These are phyloP conservation scores for Hysterangium stoloniferum DNA, from an alignment of 768 basidiomycete genomes.

Conservation along the genomic window DNA sequence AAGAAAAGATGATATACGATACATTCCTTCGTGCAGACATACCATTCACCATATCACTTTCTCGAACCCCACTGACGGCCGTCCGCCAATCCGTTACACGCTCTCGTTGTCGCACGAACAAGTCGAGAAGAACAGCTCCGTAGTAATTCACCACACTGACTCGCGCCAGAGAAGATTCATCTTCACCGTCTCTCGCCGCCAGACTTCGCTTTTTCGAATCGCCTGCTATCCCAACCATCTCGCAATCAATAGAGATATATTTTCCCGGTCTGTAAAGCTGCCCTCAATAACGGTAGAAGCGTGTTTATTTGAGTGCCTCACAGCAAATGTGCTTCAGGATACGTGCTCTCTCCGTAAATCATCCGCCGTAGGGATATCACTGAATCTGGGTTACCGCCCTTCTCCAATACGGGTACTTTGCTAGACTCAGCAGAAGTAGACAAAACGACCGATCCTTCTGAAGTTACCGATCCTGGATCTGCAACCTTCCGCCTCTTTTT, in stretches of 20 bases:
- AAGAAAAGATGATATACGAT: neutral
- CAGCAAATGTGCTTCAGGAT: neutral
- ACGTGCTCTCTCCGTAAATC: conserved; percentile 18
- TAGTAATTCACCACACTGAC: conserved; percentile 87
- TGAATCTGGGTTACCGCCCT: neutral
- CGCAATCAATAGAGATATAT: conserved; percentile 86
- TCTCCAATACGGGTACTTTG: conserved; percentile 10
- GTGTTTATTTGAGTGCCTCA: conserved; percentile 5
- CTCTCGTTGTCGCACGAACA: conserved; percentile 80
- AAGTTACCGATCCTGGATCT: neutral
- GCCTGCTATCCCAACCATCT: conserved; percentile 96
- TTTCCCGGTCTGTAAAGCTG: conserved; percentile 47
- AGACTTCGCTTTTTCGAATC: conserved; percentile 20
- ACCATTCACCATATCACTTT: conserved; percentile 66
- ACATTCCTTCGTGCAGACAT: conserved; percentile 14
- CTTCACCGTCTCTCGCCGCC: conserved; percentile 8
- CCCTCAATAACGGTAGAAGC: conserved; percentile 2
- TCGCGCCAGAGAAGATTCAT: conserved; percentile 79
- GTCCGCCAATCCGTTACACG: conserved; percentile 91
- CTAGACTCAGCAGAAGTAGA: neutral
- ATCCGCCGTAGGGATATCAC: conserved; percentile 14
- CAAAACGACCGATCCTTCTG: conserved; percentile 1
- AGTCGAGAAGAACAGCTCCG: conserved; percentile 73
- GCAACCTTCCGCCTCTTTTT: conserved; percentile 12
- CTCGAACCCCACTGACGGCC: conserved; percentile 77